A percentile compares a stretch with the other conserved stretches of the same genome.
Evolutionary conservation across 306 rosid genomes (phyloP).

Genomic region (Casuarina glauca): DNA sequence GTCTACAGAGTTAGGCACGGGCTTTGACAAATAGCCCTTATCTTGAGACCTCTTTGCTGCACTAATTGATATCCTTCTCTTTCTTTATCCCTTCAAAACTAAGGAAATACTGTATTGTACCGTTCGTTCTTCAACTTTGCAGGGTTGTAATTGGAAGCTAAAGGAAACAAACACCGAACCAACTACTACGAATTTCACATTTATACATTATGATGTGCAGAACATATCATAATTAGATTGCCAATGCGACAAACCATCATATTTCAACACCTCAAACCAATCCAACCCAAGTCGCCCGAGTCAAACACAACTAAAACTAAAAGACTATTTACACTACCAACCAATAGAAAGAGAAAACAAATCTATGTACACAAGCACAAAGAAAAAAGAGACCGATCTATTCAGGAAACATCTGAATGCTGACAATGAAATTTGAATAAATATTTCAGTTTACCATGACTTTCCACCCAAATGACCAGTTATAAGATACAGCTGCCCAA

Average conservation of each 20-base stretch:
- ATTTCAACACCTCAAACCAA: not conserved
- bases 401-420: constrained; percentile 37
- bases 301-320: not conserved
- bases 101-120: not conserved
- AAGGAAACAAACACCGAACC: too few relatives aligned
- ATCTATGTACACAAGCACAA: constrained; percentile 26
- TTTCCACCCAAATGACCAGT: constrained; percentile 20
- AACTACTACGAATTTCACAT: too few relatives aligned
- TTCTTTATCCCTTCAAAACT: not conserved
- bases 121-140: not conserved
- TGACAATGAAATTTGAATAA: constrained; percentile 2
- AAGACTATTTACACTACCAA: constrained; percentile 21
- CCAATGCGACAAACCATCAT: not conserved
- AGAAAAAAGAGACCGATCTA: constrained; percentile 18
- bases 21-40: not conserved
- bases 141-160: not conserved
- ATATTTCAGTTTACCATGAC: not conserved
- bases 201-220: too few relatives aligned
- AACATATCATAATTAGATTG: too few relatives aligned
- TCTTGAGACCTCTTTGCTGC: not conserved
- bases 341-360: not conserved
- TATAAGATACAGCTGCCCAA: constrained; percentile 26
- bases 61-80: not conserved
- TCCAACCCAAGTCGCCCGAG: not conserved
- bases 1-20: not conserved